Percentiles rank a stretch among this genome's conserved stretches.
These are phyloP conservation scores for Dipodascus albidus DNA, from an alignment of 805 yeast genomes.

Conservation along the genomic window DNA sequence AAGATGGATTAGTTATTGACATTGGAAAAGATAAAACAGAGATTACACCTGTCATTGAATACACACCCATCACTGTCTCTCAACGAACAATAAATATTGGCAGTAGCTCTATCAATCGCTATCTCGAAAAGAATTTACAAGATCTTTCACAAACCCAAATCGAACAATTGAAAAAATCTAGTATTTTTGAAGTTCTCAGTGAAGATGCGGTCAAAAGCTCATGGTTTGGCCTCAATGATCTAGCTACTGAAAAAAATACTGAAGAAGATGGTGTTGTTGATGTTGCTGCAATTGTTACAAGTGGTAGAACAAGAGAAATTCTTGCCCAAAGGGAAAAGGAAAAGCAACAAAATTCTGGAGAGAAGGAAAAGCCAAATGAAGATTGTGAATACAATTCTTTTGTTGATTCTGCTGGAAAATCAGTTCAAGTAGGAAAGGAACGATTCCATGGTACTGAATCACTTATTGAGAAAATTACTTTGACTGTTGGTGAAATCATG, in stretches of 20 bases:
- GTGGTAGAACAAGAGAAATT: conserved; percentile 61
- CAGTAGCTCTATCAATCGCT: conserved; percentile 49
- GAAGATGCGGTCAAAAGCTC: conserved; percentile 48
- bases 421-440: conserved; percentile 72
- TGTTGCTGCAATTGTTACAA: conserved; percentile 80
- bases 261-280: conserved; percentile 70
- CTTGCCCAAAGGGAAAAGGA: conserved; percentile 51
- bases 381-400: conserved; percentile 69
- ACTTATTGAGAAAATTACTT: conserved; percentile 45
- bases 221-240: conserved; percentile 42
- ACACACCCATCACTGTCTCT: conserved; percentile 48
- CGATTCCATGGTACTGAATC: conserved; percentile 70
- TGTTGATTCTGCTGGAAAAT: conserved; percentile 43
- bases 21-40: conserved; percentile 69
- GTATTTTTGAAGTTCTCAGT: conserved; percentile 68
- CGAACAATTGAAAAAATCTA: conserved; percentile 62
- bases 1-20: conserved; percentile 66
- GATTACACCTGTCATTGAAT: conserved; percentile 69
- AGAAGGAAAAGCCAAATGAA: conserved; percentile 36
- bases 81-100: conserved; percentile 43
- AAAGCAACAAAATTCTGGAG: conserved; percentile 26
- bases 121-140: conserved; percentile 45
- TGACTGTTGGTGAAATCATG: conserved; percentile 41
- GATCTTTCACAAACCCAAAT: conserved; percentile 44
- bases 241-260: conserved; percentile 21